These are phyloP conservation scores for Talaromyces proteolyticus DNA, from an alignment of 495 filamentous ascomycete species.

Conservation along the genomic window DNA sequence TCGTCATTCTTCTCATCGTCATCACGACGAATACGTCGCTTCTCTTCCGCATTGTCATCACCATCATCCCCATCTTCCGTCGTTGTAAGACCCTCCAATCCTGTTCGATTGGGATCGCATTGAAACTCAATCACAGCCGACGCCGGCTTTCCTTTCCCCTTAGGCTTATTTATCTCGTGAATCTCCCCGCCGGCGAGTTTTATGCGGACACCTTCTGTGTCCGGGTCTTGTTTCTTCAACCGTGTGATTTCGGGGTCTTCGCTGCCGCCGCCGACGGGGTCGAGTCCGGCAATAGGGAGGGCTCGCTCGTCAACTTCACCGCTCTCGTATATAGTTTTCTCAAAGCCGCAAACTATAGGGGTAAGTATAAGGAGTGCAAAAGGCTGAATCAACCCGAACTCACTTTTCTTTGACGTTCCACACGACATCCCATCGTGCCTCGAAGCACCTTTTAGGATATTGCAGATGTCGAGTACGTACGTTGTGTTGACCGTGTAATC, in stretches of 20 bases:
- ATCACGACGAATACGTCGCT: conserved; percentile 32
- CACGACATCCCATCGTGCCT: conserved; percentile 57
- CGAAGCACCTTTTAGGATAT: conserved; percentile 48
- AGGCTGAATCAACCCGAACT: too few species aligned
- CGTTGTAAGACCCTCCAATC: conserved; percentile 57
- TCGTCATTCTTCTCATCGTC: conserved; percentile 37
- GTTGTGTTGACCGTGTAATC: conserved; percentile 60
- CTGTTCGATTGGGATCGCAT: conserved; percentile 64
- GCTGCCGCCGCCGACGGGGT: conserved; percentile 41
- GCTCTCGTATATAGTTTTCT: conserved; percentile 31
- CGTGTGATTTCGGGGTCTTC: conserved; percentile 55
- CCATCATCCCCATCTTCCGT: conserved; percentile 21
- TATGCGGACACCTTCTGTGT: conserved; percentile 63
- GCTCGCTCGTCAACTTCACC: conserved; percentile 22
- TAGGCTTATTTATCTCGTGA: conserved; percentile 30
- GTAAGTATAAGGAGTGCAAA: too few species aligned
- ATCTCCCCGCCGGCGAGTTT: conserved; percentile 65
- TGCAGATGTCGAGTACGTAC: conserved; percentile 85
- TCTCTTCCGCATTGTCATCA: conserved; percentile 14
- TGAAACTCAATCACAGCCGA: conserved; percentile 76
- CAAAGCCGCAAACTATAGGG: conserved; percentile 73
- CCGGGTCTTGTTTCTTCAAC: conserved; percentile 55
- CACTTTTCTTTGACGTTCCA: conserved; percentile 48
- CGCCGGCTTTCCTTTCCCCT: conserved; percentile 46
- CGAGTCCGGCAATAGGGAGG: conserved; percentile 68